Percentiles rank a stretch among this genome's conserved stretches.
Evolutionary conservation across 176 grass and related monocot species (phyloP).

Genomic region (Aegilops tauschii): DNA sequence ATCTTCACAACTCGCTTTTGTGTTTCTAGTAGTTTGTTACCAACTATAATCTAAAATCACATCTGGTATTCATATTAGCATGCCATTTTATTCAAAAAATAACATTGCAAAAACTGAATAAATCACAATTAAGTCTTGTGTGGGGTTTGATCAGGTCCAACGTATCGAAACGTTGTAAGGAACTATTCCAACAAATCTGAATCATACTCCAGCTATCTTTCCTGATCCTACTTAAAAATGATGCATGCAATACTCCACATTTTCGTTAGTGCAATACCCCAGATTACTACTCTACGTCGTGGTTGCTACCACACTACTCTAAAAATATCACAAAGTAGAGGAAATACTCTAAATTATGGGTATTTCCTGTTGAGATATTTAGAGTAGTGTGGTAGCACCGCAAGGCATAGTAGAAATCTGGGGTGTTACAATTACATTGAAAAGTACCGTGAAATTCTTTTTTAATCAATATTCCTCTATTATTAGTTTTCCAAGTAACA

Average conservation of each 20-base stretch:
- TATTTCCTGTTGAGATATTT: background rate
- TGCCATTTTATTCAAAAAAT: background rate
- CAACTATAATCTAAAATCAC: background rate
- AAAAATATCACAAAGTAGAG: too few species aligned
- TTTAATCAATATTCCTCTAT: background rate
- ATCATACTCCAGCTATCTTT: background rate
- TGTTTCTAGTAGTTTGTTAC: slow-evolving; percentile 12
- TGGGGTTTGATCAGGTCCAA: background rate
- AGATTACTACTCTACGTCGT: too few species aligned
- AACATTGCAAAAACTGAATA: background rate
- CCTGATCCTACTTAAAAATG: background rate
- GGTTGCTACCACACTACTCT: too few species aligned
- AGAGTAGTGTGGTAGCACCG: background rate
- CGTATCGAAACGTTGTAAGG: background rate
- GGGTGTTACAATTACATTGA: background rate
- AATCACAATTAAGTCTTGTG: background rate
- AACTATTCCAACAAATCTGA: background rate
- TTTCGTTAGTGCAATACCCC: background rate
- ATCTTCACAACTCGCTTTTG: background rate
- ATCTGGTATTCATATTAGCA: background rate
- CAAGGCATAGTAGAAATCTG: background rate
- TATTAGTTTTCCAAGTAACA: background rate
- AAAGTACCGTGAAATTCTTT: background rate
- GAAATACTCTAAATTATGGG: too few species aligned
- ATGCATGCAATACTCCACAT: background rate